phyloP scores from a whole-genome alignment of 768 basidiomycete species.

The Boletellus ananas region DNA sequence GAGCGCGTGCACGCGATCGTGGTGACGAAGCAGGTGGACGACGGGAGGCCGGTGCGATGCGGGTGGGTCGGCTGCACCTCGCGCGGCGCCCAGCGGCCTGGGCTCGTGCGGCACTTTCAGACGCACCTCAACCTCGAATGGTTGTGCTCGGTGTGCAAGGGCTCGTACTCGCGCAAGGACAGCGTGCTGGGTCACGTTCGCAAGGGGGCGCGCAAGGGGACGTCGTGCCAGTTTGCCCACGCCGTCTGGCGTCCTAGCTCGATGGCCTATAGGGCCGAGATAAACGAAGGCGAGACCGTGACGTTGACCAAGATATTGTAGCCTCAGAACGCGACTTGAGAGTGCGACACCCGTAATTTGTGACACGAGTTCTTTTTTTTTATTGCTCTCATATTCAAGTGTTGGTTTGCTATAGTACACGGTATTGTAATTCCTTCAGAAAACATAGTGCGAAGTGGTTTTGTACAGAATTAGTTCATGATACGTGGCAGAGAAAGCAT shows the following conservation, averaged over 20 bases:
- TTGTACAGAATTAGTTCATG: not conserved
- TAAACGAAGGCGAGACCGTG: conserved; percentile 4
- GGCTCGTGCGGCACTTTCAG: conserved; percentile 16
- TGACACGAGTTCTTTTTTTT: not conserved
- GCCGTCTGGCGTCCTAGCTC: conserved; percentile 15
- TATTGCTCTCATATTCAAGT: not conserved
- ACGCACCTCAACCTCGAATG: conserved; percentile 16
- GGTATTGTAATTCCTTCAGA: conserved; percentile 13
- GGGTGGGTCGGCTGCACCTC: conserved; percentile 14
- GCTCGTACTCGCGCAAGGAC: conserved; percentile 13
- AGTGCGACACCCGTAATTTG: no score
- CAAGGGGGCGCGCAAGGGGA: not conserved
- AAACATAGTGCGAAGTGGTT: not conserved
- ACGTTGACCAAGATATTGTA: conserved; percentile 19
- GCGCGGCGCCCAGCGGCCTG: not conserved
- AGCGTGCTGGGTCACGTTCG: conserved; percentile 11
- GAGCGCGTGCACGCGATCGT: not conserved
- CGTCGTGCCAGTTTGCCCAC: not conserved
- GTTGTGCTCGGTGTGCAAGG: conserved; percentile 18
- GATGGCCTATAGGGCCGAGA: conserved; percentile 6
- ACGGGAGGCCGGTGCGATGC: not conserved
- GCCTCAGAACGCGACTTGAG: not conserved
- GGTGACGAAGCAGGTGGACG: not conserved
- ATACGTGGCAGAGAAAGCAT: conserved; percentile 7
- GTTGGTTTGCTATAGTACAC: conserved; percentile 16